Evolutionary conservation across 345 rosid genomes (phyloP).

Genomic region (Psidium guajava): DNA sequence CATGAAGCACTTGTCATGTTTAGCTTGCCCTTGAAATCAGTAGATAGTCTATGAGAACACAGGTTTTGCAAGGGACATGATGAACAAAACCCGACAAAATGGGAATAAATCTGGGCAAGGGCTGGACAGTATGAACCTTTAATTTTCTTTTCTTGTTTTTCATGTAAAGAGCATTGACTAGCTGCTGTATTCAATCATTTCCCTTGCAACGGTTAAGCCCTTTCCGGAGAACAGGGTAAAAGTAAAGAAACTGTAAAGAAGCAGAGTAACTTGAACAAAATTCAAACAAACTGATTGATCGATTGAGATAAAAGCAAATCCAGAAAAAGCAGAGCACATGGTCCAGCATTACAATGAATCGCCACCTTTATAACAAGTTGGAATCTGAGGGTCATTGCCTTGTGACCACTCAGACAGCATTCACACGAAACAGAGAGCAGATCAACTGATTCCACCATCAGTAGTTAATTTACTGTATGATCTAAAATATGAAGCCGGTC

Average conservation of each 20-base stretch:
- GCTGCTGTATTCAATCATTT: neutral
- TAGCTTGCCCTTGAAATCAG: neutral
- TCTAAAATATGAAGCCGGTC: neutral
- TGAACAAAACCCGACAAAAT: neutral
- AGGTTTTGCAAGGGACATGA: neutral
- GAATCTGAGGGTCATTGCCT: neutral
- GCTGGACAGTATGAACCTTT: neutral
- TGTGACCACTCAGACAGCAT: neutral
- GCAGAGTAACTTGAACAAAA: neutral
- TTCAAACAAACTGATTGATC: neutral
- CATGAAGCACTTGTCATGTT: neutral
- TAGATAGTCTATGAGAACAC: neutral
- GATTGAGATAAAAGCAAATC: neutral
- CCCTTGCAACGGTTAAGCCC: neutral
- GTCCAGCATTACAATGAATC: neutral
- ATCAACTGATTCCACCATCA: neutral
- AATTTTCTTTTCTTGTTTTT: neutral
- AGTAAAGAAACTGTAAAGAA: neutral
- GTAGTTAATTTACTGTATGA: neutral
- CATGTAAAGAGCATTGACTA: neutral
- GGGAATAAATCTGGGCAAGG: neutral
- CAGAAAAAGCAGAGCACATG: neutral
- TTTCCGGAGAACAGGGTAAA: neutral
- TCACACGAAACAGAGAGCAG: neutral
- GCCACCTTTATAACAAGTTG: neutral